Evolutionary conservation across 2,329 filamentous ascomycete genomes (phyloP).

Genomic region (Pseudogymnoascus sp.): DNA sequence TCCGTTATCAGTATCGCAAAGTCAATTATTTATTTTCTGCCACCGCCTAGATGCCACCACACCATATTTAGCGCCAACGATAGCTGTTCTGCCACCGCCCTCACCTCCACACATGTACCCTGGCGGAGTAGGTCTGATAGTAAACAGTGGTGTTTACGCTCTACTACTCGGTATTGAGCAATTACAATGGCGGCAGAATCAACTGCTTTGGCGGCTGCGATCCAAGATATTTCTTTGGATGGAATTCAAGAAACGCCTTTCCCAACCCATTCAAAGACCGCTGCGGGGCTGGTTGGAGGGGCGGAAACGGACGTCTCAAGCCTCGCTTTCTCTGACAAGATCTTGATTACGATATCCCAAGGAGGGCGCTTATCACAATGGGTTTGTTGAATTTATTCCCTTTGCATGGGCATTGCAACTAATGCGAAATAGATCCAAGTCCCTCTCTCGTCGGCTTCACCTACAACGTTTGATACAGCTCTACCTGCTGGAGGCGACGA

Average conservation of each 20-base stretch:
- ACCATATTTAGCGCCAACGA: not conserved
- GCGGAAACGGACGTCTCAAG: conserved; percentile 64
- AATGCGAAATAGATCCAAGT: conserved; percentile 59
- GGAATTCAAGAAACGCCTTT: conserved; percentile 21
- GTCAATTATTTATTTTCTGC: conserved; percentile 9
- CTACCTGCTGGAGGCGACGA: conserved; percentile 27
- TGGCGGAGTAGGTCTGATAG: not conserved
- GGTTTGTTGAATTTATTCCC: conserved; percentile 46
- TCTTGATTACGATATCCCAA: conserved; percentile 83
- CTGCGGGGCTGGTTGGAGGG: conserved; percentile 59
- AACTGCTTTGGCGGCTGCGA: not conserved
- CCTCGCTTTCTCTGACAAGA: conserved; percentile 78
- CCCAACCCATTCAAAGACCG: conserved; percentile 24
- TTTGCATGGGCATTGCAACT: conserved; percentile 22
- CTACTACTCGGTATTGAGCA: not conserved
- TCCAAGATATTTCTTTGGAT: conserved; percentile 8
- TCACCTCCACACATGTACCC: conserved; percentile 6
- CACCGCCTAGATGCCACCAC: not conserved
- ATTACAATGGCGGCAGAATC: conserved; percentile 2
- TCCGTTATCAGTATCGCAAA: conserved; percentile 10
- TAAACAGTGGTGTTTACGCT: not conserved
- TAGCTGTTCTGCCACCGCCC: conserved; percentile 5
- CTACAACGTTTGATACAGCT: conserved; percentile 51
- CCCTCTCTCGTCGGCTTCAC: conserved; percentile 62
- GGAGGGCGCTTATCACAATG: conserved; percentile 82